A percentile compares a stretch with the other conserved stretches of the same genome.
Conservation (phyloP, 106 monocot species). For the Gastrodia elata region DNA sequence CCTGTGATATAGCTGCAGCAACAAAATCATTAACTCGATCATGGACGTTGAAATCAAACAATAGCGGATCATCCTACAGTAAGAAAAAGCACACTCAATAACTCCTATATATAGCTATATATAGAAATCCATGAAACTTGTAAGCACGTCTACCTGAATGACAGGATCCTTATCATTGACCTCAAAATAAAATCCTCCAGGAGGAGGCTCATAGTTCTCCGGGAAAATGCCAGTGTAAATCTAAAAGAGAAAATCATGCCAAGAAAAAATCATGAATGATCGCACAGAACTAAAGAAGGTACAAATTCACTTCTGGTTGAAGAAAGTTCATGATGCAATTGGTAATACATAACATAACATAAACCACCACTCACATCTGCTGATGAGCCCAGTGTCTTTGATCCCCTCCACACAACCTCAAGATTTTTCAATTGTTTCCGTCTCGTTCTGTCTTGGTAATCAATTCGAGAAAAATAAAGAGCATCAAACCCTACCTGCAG, state of each 20-base stretch:
- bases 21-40: conserved; percentile 97
- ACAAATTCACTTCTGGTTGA: neutral
- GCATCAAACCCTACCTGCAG: conserved; percentile 97
- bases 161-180: conserved; percentile 65
- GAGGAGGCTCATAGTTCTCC: conserved; percentile 87
- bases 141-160: conserved; percentile 55
- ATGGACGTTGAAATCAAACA: conserved; percentile 97
- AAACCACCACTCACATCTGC: conserved; percentile 56
- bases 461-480: conserved; percentile 83
- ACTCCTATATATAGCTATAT: conserved; percentile 1
- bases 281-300: neutral
- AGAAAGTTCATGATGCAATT: neutral
- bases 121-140: conserved; percentile 3
- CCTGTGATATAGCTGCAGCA: conserved; percentile 76
- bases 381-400: conserved; percentile 73
- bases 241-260: conserved; percentile 27
- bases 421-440: conserved; percentile 66
- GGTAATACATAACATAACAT: neutral
- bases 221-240: conserved; percentile 88
- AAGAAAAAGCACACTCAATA: conserved; percentile 8
- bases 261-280: neutral
- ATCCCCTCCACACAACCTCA: conserved; percentile 89
- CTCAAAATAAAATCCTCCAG: conserved; percentile 82
- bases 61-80: conserved; percentile 73
- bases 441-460: conserved; percentile 85